Conservation (phyloP, 192 early-diverging fungal species). For the Linderina pennispora region DNA sequence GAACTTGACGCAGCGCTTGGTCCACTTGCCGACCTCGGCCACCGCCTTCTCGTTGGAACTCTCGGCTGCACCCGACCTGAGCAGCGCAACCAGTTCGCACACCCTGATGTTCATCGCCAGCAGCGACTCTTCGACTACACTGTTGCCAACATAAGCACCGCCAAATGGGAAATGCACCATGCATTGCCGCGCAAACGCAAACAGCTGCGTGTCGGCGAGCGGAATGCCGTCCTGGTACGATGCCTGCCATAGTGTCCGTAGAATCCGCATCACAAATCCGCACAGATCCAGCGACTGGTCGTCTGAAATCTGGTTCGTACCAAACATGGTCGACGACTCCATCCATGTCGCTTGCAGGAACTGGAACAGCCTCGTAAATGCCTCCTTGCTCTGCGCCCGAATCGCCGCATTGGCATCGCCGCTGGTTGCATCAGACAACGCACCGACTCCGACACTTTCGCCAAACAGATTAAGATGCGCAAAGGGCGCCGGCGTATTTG, state of each 20-base stretch:
- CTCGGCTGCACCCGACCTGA: conserved; percentile 5
- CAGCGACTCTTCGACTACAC: conserved; percentile 31
- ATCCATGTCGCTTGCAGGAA: conserved; percentile 73
- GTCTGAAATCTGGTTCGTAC: conserved; percentile 36
- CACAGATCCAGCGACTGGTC: conserved; percentile 59
- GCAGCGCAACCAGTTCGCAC: conserved; percentile 29
- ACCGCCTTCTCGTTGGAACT: neutral
- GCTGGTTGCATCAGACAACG: conserved; percentile 1
- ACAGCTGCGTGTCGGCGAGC: conserved; percentile 19
- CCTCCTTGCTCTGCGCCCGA: conserved; percentile 15
- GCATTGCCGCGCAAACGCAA: conserved; percentile 61
- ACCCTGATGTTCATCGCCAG: conserved; percentile 24
- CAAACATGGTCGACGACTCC: conserved; percentile 70
- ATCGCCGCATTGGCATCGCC: conserved; percentile 15
- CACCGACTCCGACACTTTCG: conserved; percentile 7
- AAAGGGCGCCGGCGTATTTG: conserved; percentile 24
- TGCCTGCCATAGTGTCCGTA: conserved; percentile 68
- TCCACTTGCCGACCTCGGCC: conserved; percentile 9
- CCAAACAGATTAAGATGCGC: conserved; percentile 21
- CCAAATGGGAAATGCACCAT: conserved; percentile 76
- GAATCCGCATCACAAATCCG: conserved; percentile 54
- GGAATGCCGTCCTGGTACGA: conserved; percentile 24
- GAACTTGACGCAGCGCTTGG: conserved; percentile 12
- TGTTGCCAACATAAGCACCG: conserved; percentile 38
- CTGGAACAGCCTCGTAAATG: conserved; percentile 52